These are phyloP conservation scores for Geosmithia morbida DNA, from an alignment of 2,329 filamentous ascomycete species.

Conservation along the genomic window DNA sequence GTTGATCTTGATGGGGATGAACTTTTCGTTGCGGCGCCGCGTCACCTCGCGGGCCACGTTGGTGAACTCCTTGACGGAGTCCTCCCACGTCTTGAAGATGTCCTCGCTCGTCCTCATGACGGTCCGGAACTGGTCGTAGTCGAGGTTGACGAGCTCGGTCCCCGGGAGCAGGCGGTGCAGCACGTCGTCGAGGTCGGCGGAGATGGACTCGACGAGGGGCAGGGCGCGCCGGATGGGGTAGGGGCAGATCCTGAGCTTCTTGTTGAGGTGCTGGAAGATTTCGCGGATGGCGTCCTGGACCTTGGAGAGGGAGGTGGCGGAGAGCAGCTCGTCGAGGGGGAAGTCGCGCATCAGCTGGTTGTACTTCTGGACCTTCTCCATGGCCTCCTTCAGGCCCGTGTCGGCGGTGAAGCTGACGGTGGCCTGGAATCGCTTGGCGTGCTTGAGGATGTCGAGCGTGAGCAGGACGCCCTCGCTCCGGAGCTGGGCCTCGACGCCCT, in stretches of 20 bases:
- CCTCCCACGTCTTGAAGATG: constrained; percentile 90
- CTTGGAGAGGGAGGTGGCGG: constrained; percentile 78
- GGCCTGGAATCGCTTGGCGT: constrained; percentile 95
- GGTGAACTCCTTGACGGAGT: constrained; percentile 93
- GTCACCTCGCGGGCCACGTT: constrained; percentile 94
- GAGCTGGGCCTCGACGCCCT: constrained; percentile 81
- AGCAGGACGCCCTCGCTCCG: constrained; percentile 77
- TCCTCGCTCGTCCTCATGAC: constrained; percentile 73
- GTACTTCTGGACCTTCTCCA: constrained; percentile 94
- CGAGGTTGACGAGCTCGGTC: constrained; percentile 77
- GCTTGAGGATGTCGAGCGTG: constrained; percentile 87
- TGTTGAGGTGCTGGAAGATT: constrained; percentile 92
- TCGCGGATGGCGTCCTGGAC: constrained; percentile 76
- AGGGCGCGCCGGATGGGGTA: constrained; percentile 88
- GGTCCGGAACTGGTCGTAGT: constrained; percentile 77
- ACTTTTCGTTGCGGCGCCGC: constrained; percentile 86
- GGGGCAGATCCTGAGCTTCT: constrained; percentile 90
- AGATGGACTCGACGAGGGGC: constrained; percentile 93
- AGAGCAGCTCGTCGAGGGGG: constrained; percentile 84
- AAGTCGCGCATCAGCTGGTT: constrained; percentile 99
- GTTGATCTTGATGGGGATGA: constrained; percentile 93
- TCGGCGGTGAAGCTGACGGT: constrained; percentile 95
- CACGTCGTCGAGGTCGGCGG: constrained; percentile 75
- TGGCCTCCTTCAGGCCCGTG: constrained; percentile 89
- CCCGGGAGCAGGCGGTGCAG: constrained; percentile 79